Evolutionary conservation across 495 filamentous ascomycete species (phyloP), one percentile per base, ranked within the genome.

Genomic region (Xylaria palmicola): DNA sequence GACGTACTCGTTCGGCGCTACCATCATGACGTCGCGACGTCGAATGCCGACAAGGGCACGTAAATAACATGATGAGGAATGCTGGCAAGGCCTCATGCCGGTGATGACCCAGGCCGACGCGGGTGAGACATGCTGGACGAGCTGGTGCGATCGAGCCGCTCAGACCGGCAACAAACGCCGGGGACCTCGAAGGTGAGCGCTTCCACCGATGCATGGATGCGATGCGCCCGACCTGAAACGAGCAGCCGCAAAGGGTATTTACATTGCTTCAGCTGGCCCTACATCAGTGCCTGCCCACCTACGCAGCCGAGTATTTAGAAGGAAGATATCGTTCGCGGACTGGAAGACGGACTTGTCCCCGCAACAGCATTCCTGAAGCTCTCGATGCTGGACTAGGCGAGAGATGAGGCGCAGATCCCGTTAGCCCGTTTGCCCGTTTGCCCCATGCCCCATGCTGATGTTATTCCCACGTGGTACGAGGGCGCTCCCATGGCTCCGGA

Each of bases 21-120:
- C 40, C 19, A 52, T 61, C 64, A 54, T 60, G 69, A 54, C 44
- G n/a, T n/a, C n/a, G n/a, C n/a, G 52, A 22, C n/a, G 27, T 65
- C 40, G 60, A 69, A 72, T 69, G 52, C 47, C 59, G 63, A 45
- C 62, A 40, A 49, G n/a, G 53, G 68, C 54, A 69, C 64, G 69
- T 56, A 57, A 41, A 12, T 15, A 39, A 47, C 6, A 26, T 41
- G n/a, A 27, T 13, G 4, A 65, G 66, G 69, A 72, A 72, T 72
- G 67, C 41, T 65, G 53, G 69, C 62, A 56, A 65, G 61, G 56
- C 48, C 53, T 62, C n/a, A 24, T 60, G 47, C 56, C 67, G 48
- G 15, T 12, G 51, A 65, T 60, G 53, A 54, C 56, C 59, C 27
- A 48, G 58, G 58, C 36, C 43, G 34, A 52, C 55, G 60, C 12